Percentiles rank a stretch among this genome's conserved stretches.
phyloP scores from a whole-genome alignment of 768 basidiomycete genomes.

The Mycena alexandri region DNA sequence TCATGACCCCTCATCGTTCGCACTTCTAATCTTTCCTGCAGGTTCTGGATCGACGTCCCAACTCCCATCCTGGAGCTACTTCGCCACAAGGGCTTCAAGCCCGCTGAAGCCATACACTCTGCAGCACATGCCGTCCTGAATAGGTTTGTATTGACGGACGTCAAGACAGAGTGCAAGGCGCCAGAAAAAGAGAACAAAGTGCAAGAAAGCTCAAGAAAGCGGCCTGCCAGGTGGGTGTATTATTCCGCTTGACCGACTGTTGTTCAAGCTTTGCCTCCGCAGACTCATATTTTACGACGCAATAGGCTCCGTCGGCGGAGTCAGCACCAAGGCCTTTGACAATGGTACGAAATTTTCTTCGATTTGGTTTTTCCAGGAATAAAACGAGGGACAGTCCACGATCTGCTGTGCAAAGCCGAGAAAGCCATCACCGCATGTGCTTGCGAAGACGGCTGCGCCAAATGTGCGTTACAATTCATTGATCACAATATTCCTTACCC shows the following conservation, averaged over 20 bases:
- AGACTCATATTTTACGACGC: slow-evolving; percentile 88
- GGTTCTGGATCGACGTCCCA: slow-evolving; percentile 71
- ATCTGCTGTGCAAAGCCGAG: slow-evolving; percentile 71
- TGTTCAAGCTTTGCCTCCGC: slow-evolving; percentile 5
- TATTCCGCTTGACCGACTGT: slow-evolving; percentile 19
- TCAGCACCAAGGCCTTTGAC: slow-evolving; percentile 86
- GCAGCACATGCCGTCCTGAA: slow-evolving; percentile 89
- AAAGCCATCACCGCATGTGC: slow-evolving; percentile 69
- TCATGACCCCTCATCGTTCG: neutral
- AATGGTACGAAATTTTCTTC: slow-evolving; percentile 62
- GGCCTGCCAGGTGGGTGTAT: slow-evolving; percentile 70
- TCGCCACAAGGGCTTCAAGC: slow-evolving; percentile 65
- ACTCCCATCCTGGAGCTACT: slow-evolving; percentile 59
- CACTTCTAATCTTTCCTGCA: slow-evolving; percentile 53
- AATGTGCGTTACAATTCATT: slow-evolving; percentile 60
- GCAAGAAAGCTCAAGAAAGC: slow-evolving; percentile 65
- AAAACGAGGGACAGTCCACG: slow-evolving; percentile 56
- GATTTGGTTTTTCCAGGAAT: neutral
- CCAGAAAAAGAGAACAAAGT: slow-evolving; percentile 78
- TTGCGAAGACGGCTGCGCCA: slow-evolving; percentile 77
- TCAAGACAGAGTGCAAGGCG: slow-evolving; percentile 88
- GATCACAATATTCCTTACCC: neutral
- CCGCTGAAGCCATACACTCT: slow-evolving; percentile 87
- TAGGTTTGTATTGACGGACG: slow-evolving; percentile 76
- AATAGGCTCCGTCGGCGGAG: slow-evolving; percentile 76